Evolutionary conservation across 192 early-diverging fungal genomes (phyloP).

Genomic region (Entrophospora sp.): DNA sequence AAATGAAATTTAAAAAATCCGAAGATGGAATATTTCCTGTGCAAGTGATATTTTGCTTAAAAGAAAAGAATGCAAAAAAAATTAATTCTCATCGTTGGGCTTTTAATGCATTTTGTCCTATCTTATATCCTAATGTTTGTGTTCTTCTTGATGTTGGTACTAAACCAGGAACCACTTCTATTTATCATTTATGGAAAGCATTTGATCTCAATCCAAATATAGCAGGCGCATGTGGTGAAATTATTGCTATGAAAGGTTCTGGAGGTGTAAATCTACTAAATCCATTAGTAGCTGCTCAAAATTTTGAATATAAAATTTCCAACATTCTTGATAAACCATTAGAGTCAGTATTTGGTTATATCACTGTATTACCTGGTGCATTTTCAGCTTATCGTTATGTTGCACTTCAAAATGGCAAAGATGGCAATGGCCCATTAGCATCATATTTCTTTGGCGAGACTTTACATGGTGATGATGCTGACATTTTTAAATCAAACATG

Average conservation of each 20-base stretch:
- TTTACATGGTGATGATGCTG: constrained; percentile 44
- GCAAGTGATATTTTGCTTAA: constrained; percentile 80
- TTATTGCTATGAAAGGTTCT: constrained; percentile 62
- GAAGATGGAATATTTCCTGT: constrained; percentile 61
- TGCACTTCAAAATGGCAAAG: constrained; percentile 60
- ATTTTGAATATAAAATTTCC: constrained; percentile 68
- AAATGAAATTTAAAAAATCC: constrained; percentile 59
- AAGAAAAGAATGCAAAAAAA: constrained; percentile 91
- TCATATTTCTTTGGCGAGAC: constrained; percentile 71
- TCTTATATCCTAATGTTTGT: constrained; percentile 52
- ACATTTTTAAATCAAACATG: constrained; percentile 71
- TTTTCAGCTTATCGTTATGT: constrained; percentile 80
- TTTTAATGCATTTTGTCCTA: constrained; percentile 54
- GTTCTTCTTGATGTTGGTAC: constrained; percentile 61
- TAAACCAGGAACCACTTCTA: constrained; percentile 46
- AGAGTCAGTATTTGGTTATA: constrained; percentile 84
- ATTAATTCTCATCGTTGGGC: constrained; percentile 76
- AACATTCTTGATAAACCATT: constrained; percentile 62
- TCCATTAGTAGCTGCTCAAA: constrained; percentile 56
- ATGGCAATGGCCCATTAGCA: constrained; percentile 51
- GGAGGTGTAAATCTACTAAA: constrained; percentile 43
- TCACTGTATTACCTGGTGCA: constrained; percentile 78
- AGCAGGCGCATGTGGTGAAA: constrained; percentile 60
- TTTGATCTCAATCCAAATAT: constrained; percentile 53
- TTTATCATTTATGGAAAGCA: constrained; percentile 62